phyloP scores from a whole-genome alignment of 768 basidiomycete genomes.

The Rhizopogon vesiculosus region DNA sequence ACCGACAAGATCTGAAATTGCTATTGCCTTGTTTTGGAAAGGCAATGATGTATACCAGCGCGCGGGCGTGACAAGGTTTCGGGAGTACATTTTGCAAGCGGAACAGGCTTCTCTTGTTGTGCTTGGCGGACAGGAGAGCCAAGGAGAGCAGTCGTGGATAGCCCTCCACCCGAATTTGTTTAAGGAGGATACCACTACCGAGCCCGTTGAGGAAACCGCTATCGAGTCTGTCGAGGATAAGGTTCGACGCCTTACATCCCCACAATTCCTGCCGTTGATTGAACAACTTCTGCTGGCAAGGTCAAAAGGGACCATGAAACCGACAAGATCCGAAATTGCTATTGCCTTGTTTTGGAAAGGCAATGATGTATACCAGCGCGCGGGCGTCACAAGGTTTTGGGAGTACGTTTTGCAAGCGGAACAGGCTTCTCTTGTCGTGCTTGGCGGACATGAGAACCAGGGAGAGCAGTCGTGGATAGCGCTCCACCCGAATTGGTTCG shows the following conservation, averaged over 20 bases:
- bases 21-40: constrained; percentile 23
- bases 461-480: constrained; percentile 19
- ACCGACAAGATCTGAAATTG: constrained; percentile 37
- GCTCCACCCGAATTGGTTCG: constrained; percentile 20
- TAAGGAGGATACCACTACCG: neutral
- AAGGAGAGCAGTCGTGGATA: constrained; percentile 18
- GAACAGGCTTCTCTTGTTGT: constrained; percentile 22
- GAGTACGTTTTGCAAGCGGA: constrained; percentile 24
- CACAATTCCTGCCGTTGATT: constrained; percentile 27
- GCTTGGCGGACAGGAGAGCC: constrained; percentile 15
- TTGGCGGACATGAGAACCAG: constrained; percentile 15
- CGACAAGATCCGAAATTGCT: constrained; percentile 37
- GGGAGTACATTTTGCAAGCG: constrained; percentile 21
- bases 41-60: constrained; percentile 24
- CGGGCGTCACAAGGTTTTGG: constrained; percentile 22
- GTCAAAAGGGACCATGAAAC: constrained; percentile 25
- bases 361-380: constrained; percentile 20
- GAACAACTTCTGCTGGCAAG: constrained; percentile 17
- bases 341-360: constrained; percentile 26
- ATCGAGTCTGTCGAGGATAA: constrained; percentile 1
- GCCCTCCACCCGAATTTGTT: constrained; percentile 22
- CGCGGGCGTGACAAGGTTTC: constrained; percentile 21
- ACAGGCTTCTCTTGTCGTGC: constrained; percentile 19
- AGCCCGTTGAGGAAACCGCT: too few relatives aligned
- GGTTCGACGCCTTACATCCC: constrained; percentile 11